phyloP scores from a whole-genome alignment of 1,284 basidiomycete species.

The Pyrrhoderma noxium region DNA sequence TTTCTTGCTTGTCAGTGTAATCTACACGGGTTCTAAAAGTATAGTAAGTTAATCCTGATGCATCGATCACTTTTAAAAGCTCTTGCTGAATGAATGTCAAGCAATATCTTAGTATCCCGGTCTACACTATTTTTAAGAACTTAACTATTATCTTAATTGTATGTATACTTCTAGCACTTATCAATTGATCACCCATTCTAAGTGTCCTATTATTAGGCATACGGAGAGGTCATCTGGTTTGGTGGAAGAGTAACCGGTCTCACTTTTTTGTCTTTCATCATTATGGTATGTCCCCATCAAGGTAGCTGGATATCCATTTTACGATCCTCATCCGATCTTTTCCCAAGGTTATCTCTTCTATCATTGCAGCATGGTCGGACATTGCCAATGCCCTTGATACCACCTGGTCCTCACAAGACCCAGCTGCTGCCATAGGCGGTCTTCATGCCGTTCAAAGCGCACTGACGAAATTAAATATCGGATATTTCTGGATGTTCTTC shows the following conservation, averaged over 20 bases:
- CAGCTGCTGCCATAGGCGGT: conserved; percentile 35
- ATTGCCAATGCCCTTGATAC: conserved; percentile 48
- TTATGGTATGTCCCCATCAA: conserved; percentile 62
- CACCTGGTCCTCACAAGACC: conserved; percentile 33
- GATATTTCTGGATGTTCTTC: conserved; percentile 94
- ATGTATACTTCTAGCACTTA: conserved; percentile 31
- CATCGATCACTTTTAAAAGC: neutral
- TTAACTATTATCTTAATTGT: conserved; percentile 97
- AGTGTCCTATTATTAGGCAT: conserved; percentile 53
- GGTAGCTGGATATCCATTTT: neutral
- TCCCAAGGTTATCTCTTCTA: conserved; percentile 78
- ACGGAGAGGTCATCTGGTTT: conserved; percentile 98
- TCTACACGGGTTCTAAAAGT: conserved; percentile 98
- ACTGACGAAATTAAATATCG: conserved; percentile 62
- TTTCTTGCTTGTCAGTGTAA: conserved; percentile 86
- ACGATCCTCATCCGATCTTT: conserved; percentile 8
- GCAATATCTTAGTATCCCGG: conserved; percentile 91
- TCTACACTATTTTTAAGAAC: conserved; percentile 99
- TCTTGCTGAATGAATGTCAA: conserved; percentile 27
- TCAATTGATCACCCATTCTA: neutral
- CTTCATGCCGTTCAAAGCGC: conserved; percentile 41
- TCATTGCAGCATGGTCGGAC: conserved; percentile 96
- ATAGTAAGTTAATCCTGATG: conserved; percentile 48
- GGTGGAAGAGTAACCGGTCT: conserved; percentile 83
- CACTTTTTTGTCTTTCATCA: conserved; percentile 82